A percentile compares a stretch with the other conserved stretches of the same genome.
phyloP scores from a whole-genome alignment of 495 filamentous ascomycete species.

The Aspergillus sclerotiicarbonarius region DNA sequence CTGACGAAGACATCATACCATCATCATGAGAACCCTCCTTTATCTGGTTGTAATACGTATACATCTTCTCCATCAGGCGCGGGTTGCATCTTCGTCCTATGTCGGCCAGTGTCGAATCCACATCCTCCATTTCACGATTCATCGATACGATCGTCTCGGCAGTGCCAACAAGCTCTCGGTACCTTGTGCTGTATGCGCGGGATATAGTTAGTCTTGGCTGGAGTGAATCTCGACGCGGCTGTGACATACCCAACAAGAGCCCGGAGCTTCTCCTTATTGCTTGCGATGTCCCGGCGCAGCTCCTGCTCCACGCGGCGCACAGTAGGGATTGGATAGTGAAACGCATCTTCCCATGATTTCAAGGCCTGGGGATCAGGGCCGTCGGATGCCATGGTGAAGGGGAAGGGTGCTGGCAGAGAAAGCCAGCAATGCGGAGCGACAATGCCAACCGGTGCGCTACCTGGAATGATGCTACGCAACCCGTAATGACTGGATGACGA shows the following conservation, averaged over 20 bases:
- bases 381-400: constrained; percentile 53
- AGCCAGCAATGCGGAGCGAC: constrained; percentile 11
- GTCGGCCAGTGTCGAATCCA: constrained; percentile 65
- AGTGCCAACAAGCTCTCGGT: constrained; percentile 88
- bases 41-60: constrained; percentile 59
- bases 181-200: constrained; percentile 60
- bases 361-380: constrained; percentile 57
- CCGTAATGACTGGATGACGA: constrained; percentile 8
- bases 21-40: constrained; percentile 43
- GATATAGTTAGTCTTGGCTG: constrained; percentile 12
- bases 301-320: constrained; percentile 63
- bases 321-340: constrained; percentile 62
- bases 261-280: constrained; percentile 84
- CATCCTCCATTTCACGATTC: constrained; percentile 70
- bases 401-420: constrained; percentile 6
- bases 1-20: constrained; percentile 33
- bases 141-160: constrained; percentile 90
- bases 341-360: constrained; percentile 65
- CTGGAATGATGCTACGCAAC: constrained; percentile 7
- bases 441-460: background rate
- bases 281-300: constrained; percentile 64
- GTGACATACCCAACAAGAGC: constrained; percentile 75
- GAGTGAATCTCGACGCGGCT: background rate
- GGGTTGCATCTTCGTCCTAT: constrained; percentile 80
- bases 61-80: constrained; percentile 65